Base-by-base conservation (phyloP, 129 eudicot species). In the Escallonia herrerae region DNA sequence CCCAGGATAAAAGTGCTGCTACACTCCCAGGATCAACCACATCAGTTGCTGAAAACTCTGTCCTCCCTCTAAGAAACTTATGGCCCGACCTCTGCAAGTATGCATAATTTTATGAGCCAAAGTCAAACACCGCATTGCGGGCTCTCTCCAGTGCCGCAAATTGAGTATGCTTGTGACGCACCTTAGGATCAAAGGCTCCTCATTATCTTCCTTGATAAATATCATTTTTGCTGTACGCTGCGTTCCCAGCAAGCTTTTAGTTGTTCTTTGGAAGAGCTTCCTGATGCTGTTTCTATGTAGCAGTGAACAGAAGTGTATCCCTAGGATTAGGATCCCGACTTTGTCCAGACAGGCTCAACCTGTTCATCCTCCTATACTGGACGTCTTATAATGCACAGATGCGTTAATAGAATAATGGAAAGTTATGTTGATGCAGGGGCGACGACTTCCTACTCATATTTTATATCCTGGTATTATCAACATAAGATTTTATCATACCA, bases 231-330 rank as follows among this genome's bases (percentile, higher is more conserved):
- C 13, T 10, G 13, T 50, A 3, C 13, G 11, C 55, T 50, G 3
- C 11, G 11, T 50, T n/a, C n/a, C n/a, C n/a, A n/a, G n/a, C 55
- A 8, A 50, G 3, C 55, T 50, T 50, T 38, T 38, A 56, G 11
- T 56, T 56, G 15, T 15, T 56, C 4, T 9, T 56, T 56, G 60
- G 39, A 56, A 56, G 60, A 15, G 60, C 37, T 56, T 15, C 39
- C 60, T 15, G 60, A 56, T 56, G 60, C 60, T 56, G 60, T 12
- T 56, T 56, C 15, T 56, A 56, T 38, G 40, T 56, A 56, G 60
- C n/a, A 10, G 38, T 33, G 60, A 56, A 56, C 40, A 56, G 15
- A 56, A 3, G 60, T 50, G 11, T 50, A 50, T 50, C 55, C 55
- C 55, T 50, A 50, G 55, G 55, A 50, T 50, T 50, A 50, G 55